A percentile compares a stretch with the other conserved stretches of the same genome.
These are phyloP conservation scores for Dactylellina cionopaga DNA, from an alignment of 2,329 filamentous ascomycete genomes.

Conservation along the genomic window DNA sequence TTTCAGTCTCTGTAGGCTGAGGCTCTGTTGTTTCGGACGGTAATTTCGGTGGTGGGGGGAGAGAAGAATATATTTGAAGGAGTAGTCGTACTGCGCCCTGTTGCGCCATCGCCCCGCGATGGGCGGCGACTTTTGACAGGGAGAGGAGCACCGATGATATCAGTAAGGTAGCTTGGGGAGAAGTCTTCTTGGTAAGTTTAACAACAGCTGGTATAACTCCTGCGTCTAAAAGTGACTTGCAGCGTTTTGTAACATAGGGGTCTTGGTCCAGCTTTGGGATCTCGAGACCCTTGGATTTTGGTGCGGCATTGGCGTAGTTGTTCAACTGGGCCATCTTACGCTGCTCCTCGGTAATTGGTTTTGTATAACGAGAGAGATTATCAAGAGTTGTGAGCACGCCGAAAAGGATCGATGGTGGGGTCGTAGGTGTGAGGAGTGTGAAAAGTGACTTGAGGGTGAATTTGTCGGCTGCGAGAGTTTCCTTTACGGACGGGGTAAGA, in stretches of 20 bases:
- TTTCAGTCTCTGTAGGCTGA: slow-evolving; percentile 56
- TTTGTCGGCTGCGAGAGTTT: slow-evolving; percentile 76
- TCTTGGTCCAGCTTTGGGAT: slow-evolving; percentile 52
- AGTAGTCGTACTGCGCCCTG: slow-evolving; percentile 92
- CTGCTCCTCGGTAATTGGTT: slow-evolving; percentile 83
- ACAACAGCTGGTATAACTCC: slow-evolving; percentile 81
- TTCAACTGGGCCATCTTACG: slow-evolving; percentile 92
- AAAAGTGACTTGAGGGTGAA: slow-evolving; percentile 68
- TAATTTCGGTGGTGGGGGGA: slow-evolving; percentile 26
- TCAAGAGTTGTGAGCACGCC: slow-evolving; percentile 85
- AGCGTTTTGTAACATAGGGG: slow-evolving; percentile 74
- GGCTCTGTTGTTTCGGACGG: slow-evolving; percentile 58
- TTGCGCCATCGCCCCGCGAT: slow-evolving; percentile 83
- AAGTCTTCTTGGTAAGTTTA: slow-evolving; percentile 77
- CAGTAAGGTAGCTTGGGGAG: slow-evolving; percentile 75
- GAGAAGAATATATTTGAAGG: slow-evolving; percentile 70
- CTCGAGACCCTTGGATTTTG: slow-evolving; percentile 59
- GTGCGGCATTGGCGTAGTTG: slow-evolving; percentile 85
- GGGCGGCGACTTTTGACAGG: slow-evolving; percentile 76
- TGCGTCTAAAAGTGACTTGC: slow-evolving; percentile 79
- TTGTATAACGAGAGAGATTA: slow-evolving; percentile 84
- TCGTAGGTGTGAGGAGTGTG: slow-evolving; percentile 72
- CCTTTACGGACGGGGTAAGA: slow-evolving; percentile 83
- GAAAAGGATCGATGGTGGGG: slow-evolving; percentile 76
- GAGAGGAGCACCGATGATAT: slow-evolving; percentile 80